Percentiles rank a stretch among this genome's conserved stretches.
Conservation (phyloP, 257 asterid genomes). For the Solanum boliviense region DNA sequence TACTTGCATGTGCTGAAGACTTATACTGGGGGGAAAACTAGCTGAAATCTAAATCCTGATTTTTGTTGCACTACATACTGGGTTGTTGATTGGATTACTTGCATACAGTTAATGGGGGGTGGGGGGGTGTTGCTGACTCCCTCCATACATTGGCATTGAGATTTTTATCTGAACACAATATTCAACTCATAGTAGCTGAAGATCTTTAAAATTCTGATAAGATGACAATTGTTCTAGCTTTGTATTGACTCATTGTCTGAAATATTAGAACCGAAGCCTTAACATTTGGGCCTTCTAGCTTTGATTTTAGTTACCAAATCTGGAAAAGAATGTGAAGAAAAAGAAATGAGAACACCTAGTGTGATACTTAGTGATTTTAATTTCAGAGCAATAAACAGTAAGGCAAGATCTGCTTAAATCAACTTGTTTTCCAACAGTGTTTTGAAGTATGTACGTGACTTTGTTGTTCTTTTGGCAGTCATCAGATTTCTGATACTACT, state of each 20-base stretch:
- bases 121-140: background rate
- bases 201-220: background rate
- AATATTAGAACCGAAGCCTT: background rate
- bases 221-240: background rate
- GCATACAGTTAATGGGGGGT: background rate
- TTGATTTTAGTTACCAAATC: background rate
- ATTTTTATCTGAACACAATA: background rate
- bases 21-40: background rate
- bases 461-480: background rate
- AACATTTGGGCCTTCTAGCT: background rate
- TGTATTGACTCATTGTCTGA: background rate
- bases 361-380: background rate
- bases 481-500: background rate
- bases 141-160: background rate
- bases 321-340: background rate
- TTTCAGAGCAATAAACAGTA: background rate
- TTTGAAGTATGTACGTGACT: background rate
- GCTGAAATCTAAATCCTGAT: background rate
- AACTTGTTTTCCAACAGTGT: background rate
- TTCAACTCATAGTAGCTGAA: background rate
- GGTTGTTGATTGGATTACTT: background rate
- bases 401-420: background rate
- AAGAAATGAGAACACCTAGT: background rate
- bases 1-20: background rate
- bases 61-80: background rate